Evolutionary conservation across 2,329 filamentous ascomycete species (phyloP), one percentile per base, ranked within the genome.

Genomic region (Ophiosphaerella korrae): DNA sequence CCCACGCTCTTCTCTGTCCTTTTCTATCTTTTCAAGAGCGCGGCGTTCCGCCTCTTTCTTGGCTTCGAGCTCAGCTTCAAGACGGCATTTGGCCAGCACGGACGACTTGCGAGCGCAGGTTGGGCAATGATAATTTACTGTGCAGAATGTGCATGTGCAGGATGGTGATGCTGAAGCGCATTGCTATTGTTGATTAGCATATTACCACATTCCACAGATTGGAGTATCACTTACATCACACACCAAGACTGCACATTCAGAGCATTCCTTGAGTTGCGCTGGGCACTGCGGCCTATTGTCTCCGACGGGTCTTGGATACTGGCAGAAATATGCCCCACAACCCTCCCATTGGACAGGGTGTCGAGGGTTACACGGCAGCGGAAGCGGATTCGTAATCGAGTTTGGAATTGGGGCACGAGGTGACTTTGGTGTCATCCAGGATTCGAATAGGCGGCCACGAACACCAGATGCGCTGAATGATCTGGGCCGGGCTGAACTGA

Each of bases 291-390:
- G 66, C 50, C 74, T 59, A 29, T 64, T 65, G 43, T 77, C 74
- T 21, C 74, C 74, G 11, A 74, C 66, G 3, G 72, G 70, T 23
- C 74, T 56, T 9, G 69, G 64, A 47, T 67, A 69, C 42, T 74
- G 73, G 51, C 74, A 77, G 48, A 75, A 77, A 54, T 75, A 76
- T 2, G 72, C 67, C 2, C 74, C 74, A 46, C 74, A 77, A 13
- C 74, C 74, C 58, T 75, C 66, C 74, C 74, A 77, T 43, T 76
- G 74, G 3, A 77, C 74, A 9, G 74, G 74, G 58, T 77, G 74
- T 3, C 70, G 62, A 26, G 72, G 70, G 43, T 72, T 67, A 45
- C 74, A 73, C 7, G 74, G 74, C 6, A 75, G 57, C 16, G 74
- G 72, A 16, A 71, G 62, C 12, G 68, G 67, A 18, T 68, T 71